These are phyloP conservation scores for Hypoxylon rubiginosum DNA, from an alignment of 2,329 filamentous ascomycete species.

Conservation along the genomic window DNA sequence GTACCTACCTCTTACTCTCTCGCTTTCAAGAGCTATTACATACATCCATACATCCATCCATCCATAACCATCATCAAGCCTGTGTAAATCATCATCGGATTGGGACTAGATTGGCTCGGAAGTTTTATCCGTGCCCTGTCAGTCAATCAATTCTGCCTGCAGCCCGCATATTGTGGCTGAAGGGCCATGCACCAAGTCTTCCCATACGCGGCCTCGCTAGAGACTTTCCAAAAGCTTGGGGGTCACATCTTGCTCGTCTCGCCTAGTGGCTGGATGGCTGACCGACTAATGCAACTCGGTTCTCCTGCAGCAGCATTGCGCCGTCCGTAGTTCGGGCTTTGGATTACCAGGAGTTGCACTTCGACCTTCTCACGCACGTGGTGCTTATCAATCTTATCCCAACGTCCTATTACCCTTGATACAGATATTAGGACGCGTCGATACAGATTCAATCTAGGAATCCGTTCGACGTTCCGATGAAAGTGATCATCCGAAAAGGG, in stretches of 20 bases:
- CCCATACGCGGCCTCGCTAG: slow-evolving; percentile 32
- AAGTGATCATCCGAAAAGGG: slow-evolving; percentile 30
- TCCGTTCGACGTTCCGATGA: slow-evolving; percentile 28
- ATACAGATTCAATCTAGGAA: slow-evolving; percentile 33
- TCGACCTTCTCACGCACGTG: slow-evolving; percentile 37
- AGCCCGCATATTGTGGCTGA: slow-evolving; percentile 41
- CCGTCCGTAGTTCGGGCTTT: slow-evolving; percentile 36
- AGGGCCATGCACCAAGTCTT: slow-evolving; percentile 27
- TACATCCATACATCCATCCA: neutral
- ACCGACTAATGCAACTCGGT: slow-evolving; percentile 37
- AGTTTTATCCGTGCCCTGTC: slow-evolving; percentile 37
- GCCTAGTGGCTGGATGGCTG: slow-evolving; percentile 17
- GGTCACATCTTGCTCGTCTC: slow-evolving; percentile 31
- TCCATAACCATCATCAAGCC: slow-evolving; percentile 14
- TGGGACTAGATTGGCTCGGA: slow-evolving; percentile 35
- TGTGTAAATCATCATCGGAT: slow-evolving; percentile 30
- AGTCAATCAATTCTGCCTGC: slow-evolving; percentile 38
- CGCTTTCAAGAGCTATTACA: slow-evolving; percentile 1
- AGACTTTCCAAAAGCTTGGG: slow-evolving; percentile 21
- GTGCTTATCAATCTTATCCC: slow-evolving; percentile 44
- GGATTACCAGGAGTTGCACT: slow-evolving; percentile 20
- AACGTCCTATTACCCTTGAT: slow-evolving; percentile 37
- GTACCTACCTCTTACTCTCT: slow-evolving; percentile 1
- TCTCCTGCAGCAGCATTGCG: slow-evolving; percentile 35
- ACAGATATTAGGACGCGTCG: slow-evolving; percentile 24